These are phyloP conservation scores for Paramyrothecium roridum DNA, from an alignment of 2,329 filamentous ascomycete genomes.

Conservation along the genomic window DNA sequence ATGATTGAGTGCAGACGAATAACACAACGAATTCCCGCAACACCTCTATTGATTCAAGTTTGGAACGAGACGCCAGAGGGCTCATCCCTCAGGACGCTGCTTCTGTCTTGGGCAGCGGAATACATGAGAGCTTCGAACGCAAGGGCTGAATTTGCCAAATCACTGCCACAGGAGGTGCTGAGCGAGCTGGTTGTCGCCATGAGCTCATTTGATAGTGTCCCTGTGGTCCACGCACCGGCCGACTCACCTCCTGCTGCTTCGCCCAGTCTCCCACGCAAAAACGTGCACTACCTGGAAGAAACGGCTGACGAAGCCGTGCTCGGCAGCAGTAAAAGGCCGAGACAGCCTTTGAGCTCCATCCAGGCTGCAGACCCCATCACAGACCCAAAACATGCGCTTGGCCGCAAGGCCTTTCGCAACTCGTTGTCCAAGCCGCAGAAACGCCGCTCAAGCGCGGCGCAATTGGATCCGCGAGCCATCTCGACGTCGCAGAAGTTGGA, in stretches of 20 bases:
- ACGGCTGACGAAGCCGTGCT: slow-evolving; percentile 35
- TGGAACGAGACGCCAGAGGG: slow-evolving; percentile 62
- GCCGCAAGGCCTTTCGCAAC: slow-evolving; percentile 21
- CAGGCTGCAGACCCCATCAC: slow-evolving; percentile 6
- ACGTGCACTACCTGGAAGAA: slow-evolving; percentile 46
- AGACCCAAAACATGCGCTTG: slow-evolving; percentile 18
- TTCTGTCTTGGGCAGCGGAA: slow-evolving; percentile 61
- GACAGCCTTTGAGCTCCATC: slow-evolving; percentile 29
- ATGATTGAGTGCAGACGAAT: slow-evolving; percentile 54
- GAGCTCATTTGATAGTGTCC: slow-evolving; percentile 48
- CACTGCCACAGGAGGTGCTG: slow-evolving; percentile 59
- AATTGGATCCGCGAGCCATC: slow-evolving; percentile 26
- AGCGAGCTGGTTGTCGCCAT: slow-evolving; percentile 61
- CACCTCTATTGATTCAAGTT: slow-evolving; percentile 56
- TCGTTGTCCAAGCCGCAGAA: slow-evolving; percentile 32
- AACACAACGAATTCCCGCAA: slow-evolving; percentile 54
- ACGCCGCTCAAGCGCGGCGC: slow-evolving; percentile 27
- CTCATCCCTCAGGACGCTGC: slow-evolving; percentile 54
- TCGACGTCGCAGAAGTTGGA: slow-evolving; percentile 45
- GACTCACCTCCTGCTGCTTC: slow-evolving; percentile 16
- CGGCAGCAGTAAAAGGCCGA: slow-evolving; percentile 33
- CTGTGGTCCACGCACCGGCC: slow-evolving; percentile 21
- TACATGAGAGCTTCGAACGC: slow-evolving; percentile 58
- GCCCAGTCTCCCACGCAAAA: slow-evolving; percentile 33
- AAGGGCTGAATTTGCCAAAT: slow-evolving; percentile 56